Evolutionary conservation across 345 rosid species (phyloP), one percentile per base, ranked within the genome.

Genomic region (Camelina sativa): DNA sequence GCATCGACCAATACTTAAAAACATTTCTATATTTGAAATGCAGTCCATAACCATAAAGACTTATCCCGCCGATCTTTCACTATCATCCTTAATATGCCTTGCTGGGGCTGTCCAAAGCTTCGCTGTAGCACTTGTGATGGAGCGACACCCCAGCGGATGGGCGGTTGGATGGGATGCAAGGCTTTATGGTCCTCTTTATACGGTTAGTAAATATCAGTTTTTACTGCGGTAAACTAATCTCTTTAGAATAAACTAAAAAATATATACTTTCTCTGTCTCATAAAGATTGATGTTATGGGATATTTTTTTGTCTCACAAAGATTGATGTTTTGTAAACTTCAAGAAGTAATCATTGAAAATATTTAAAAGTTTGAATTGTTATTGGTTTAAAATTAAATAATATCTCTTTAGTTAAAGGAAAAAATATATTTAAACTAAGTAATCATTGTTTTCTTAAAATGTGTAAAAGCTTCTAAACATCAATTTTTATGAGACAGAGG

Each of bases 161-260:
- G 85, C 85, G 0, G 83, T 86, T 17, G 92, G 89, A 3, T 89
- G 85, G 91, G 89, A 90, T 80, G 76, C 88, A 8, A 81, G 88
- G 76, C 89, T 91, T 13, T 87, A 85, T 2, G 92, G 89, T 73
- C 85, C 93, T 8, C 71, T 91, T 67, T 91, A 93, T 51, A 74
- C 86, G 0, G 91, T 87, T 80, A 80, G 65, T 41, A 12, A 20
- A 41, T 22, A 32, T 41, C n/a, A 60, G 7, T 11, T 38, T 34
- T 20, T 48, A 16, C 1, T 5, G 30, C 5, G 10, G 2, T 62
- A 57, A 57, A 38, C 6, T 37, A 35, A 57, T 47, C 34, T 16
- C 3, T 44, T 56, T 6, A 20, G 22, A 61, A 1, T 9, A 38
- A 11, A 40, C 1, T 20, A 20, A 20, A 37, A 37, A 37, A 34